Base-by-base conservation (phyloP, 257 asterid genomes). In the Henckelia pumila region DNA sequence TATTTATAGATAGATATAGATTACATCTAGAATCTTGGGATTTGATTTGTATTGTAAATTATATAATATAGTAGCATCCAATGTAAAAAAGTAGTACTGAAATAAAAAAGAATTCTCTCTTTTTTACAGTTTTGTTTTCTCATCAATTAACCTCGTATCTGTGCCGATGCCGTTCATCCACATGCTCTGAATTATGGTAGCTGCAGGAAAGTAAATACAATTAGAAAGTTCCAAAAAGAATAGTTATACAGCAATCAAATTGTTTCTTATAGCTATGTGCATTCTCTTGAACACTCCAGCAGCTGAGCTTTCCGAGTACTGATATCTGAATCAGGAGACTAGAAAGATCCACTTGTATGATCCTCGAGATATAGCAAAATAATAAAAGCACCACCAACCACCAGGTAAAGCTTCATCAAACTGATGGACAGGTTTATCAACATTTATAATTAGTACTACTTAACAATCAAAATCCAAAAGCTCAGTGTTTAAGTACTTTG, bases 111-210 rank as follows among this genome's bases (percentile, higher is more conserved):
- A n/a, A n/a, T n/a, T n/a, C n/a, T n/a, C n/a, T n/a, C n/a, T n/a
- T n/a, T n/a, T n/a, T n/a, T n/a, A n/a, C n/a, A n/a, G n/a, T n/a
- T n/a, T n/a, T n/a, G n/a, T n/a, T n/a, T 71, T 44, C 55, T 33
- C 47, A 68, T 59, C 61, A 49, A 69, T 73, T 70, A 69, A 92
- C 98, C 98, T 92, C 98, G 19, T 92, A 89, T 87, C 96, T 86
- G 80, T 92, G 98, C 57, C 98, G 84, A 75, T 92, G 98, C 9
- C 98, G 81, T 76, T 89, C 96, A 79, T 92, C 92, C 73, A 92
- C 91, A 66, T 84, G 77, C 21, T 89, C 80, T 17, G 89, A 73
- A 74, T 73, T 84, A 37, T 78, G 89, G 78, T 92, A 92, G 83
- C 96, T 92, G 69, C 66, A 61, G 66, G 29, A 60, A 70, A 61